Evolutionary conservation across 2,329 filamentous ascomycete species (phyloP), one percentile per base, ranked within the genome.

Genomic region (Furcasterigmium furcatum): DNA sequence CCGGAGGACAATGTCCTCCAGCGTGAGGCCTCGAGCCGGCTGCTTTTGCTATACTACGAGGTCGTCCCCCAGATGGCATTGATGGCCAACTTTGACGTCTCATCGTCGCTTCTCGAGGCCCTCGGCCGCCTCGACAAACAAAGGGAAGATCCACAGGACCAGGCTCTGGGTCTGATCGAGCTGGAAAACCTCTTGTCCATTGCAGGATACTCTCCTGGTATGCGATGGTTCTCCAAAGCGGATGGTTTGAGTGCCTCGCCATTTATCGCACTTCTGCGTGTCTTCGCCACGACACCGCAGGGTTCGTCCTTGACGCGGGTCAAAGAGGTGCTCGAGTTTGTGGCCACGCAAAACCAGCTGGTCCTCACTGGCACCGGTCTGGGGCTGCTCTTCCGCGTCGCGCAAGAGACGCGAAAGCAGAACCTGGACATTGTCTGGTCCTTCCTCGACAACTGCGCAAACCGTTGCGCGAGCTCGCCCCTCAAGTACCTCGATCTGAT

Each of bases 191-290:
- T 95, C 16, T 80, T 96, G 16, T 78, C 83, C 24, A 88, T 96
- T 60, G 90, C 91, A 4, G 80, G 83, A 51, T 82, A 85, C 55
- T 95, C 91, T 4, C 83, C 88, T 1, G 84, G 85, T 6, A 94
- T 96, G 84, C 83, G 87, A 51, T 97, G 92, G 92, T 96, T 94
- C 71, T 78, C 87, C 51, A 91, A 88, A 58, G 79, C 71, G 47
- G 80, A 86, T 52, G 75, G 75, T 1, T 70, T 87, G n/a, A 61
- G 65, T 2, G 70, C 80, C 32, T 89, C 87, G 4, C 86, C 87
- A 0, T 89, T 91, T 51, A 80, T 81, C n/a, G 82, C 83, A 1
- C 73, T 92, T 19, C 63, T 92, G 6, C 81, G 76, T 48, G 70
- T 87, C 6, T 71, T 76, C 29, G 69, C 73, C 4, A 71, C 74